Conservation (phyloP, 2,329 filamentous ascomycete species). For the Clonostachys solani region DNA sequence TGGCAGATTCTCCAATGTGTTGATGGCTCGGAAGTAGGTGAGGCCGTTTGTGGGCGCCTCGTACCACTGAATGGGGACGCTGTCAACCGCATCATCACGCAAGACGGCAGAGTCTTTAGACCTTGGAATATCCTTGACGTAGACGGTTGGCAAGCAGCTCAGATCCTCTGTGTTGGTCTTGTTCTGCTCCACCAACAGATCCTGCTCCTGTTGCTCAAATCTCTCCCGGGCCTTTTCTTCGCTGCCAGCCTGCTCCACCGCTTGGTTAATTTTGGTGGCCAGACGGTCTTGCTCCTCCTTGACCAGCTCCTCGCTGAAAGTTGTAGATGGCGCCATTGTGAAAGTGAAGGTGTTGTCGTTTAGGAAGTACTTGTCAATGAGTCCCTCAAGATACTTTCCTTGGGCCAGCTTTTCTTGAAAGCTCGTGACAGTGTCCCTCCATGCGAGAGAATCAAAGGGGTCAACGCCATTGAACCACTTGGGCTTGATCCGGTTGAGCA, state of each 20-base stretch:
- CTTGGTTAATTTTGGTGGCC: constrained; percentile 67
- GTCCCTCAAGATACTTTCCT: constrained; percentile 74
- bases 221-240: constrained; percentile 67
- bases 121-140: constrained; percentile 85
- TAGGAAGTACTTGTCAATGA: constrained; percentile 86
- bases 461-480: constrained; percentile 96
- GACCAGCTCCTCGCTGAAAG: constrained; percentile 69
- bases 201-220: constrained; percentile 73
- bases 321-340: constrained; percentile 84
- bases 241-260: constrained; percentile 63
- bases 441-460: constrained; percentile 85
- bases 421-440: constrained; percentile 81
- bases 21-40: constrained; percentile 91
- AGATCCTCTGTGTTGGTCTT: constrained; percentile 81
- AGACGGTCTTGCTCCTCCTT: constrained; percentile 74
- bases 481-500: constrained; percentile 83
- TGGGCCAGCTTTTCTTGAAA: constrained; percentile 76
- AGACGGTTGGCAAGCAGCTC: constrained; percentile 80
- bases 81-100: constrained; percentile 61
- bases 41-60: constrained; percentile 92
- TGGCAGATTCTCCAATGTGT: constrained; percentile 72
- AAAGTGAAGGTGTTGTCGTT: constrained; percentile 86
- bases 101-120: constrained; percentile 57
- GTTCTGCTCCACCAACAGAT: constrained; percentile 77
- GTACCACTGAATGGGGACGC: constrained; percentile 78